These are phyloP conservation scores for Camellia sinensis DNA, from an alignment of 148 eudicot species.

Conservation along the genomic window DNA sequence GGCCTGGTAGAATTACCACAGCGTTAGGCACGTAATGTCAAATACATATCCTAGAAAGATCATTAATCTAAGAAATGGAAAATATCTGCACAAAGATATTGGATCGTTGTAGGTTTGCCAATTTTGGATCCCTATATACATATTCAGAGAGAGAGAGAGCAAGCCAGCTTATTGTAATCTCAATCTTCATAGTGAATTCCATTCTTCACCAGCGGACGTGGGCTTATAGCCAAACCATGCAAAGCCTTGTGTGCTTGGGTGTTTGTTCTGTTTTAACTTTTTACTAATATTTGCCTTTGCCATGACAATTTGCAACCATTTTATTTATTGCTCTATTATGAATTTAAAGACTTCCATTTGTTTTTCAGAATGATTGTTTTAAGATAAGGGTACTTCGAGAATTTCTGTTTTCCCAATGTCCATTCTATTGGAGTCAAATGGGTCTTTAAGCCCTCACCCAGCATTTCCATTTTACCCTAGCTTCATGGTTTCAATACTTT, in stretches of 20 bases:
- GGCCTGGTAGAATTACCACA: conserved; percentile 38
- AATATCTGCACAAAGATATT: not conserved
- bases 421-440: not conserved
- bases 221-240: no score
- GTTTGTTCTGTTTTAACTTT: no score
- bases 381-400: not conserved
- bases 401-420: not conserved
- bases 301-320: no score
- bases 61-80: not conserved
- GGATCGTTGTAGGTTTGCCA: no score
- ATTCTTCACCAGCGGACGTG: no score
- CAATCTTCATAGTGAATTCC: no score
- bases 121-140: no score
- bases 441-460: not conserved
- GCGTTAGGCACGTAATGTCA: not conserved
- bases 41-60: not conserved
- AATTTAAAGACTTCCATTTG: not conserved
- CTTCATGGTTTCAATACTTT: not conserved
- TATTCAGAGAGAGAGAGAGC: no score
- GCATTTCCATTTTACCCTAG: no score
- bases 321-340: not conserved
- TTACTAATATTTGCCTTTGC: no score
- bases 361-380: not conserved
- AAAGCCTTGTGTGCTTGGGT: no score
- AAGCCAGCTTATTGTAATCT: no score